These are phyloP conservation scores for Bimuria novae-zelandiae DNA, from an alignment of 2,329 filamentous ascomycete species.

Conservation along the genomic window DNA sequence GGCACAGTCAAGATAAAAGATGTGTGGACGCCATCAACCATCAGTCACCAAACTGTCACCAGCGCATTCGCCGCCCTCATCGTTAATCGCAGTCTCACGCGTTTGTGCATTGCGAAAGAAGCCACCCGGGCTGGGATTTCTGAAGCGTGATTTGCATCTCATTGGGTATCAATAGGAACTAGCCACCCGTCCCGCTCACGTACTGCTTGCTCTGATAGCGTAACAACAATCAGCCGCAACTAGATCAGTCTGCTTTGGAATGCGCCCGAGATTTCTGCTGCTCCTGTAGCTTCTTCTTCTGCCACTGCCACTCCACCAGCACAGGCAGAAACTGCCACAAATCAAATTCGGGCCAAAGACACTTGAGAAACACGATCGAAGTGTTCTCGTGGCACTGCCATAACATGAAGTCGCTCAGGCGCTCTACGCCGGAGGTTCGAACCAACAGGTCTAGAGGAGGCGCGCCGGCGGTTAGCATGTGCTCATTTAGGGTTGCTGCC, in stretches of 20 bases:
- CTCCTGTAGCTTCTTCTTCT: slow-evolving; percentile 52
- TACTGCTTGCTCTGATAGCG: neutral
- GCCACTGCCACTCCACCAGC: slow-evolving; percentile 83
- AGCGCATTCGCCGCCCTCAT: neutral
- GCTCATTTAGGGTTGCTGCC: slow-evolving; percentile 75
- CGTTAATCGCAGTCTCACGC: neutral
- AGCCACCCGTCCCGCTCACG: neutral
- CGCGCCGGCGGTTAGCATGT: slow-evolving; percentile 84
- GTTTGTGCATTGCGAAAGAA: slow-evolving; percentile 7
- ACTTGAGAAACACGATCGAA: slow-evolving; percentile 88
- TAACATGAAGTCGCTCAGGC: slow-evolving; percentile 96
- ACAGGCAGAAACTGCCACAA: slow-evolving; percentile 93
- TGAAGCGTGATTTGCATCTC: neutral
- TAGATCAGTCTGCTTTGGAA: slow-evolving; percentile 30
- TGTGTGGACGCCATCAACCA: slow-evolving; percentile 20
- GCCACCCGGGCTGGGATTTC: slow-evolving; percentile 4
- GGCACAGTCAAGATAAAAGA: slow-evolving; percentile 15
- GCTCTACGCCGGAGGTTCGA: slow-evolving; percentile 88
- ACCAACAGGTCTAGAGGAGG: slow-evolving; percentile 91
- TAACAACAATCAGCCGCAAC: slow-evolving; percentile 5
- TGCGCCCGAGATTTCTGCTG: slow-evolving; percentile 39
- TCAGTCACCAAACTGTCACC: neutral
- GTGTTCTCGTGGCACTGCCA: slow-evolving; percentile 97
- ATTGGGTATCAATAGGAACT: slow-evolving; percentile 22
- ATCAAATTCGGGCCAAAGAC: slow-evolving; percentile 95